Evolutionary conservation across 805 yeast genomes (phyloP).

Genomic region (Candida lessepsii): DNA sequence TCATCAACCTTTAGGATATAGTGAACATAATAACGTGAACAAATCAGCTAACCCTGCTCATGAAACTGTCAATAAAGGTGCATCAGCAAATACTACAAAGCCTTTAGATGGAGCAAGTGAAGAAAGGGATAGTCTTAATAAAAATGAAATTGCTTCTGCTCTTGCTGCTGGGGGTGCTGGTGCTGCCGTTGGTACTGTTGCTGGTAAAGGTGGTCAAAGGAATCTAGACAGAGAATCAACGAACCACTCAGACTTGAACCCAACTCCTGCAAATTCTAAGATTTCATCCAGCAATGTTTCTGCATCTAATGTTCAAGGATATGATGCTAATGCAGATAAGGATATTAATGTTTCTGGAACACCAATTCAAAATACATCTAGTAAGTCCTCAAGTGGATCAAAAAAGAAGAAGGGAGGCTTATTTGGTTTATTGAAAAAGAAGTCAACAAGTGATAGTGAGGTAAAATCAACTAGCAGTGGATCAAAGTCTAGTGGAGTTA

Average conservation of each 20-base stretch:
- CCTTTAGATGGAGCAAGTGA: conserved; percentile 7
- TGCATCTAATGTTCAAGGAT: conserved; percentile 3
- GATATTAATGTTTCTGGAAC: conserved; percentile 1
- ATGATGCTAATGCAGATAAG: neutral
- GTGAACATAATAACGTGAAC: neutral
- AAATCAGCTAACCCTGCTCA: conserved; percentile 1
- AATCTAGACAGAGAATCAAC: conserved; percentile 1
- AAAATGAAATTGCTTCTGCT: neutral
- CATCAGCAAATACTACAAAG: conserved; percentile 9
- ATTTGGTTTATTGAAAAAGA: conserved; percentile 5
- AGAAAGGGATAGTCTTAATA: conserved; percentile 2
- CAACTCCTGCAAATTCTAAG: conserved; percentile 10
- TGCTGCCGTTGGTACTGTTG: neutral
- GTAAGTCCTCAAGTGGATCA: conserved; percentile 1
- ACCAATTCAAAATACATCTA: neutral
- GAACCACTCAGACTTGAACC: conserved; percentile 1
- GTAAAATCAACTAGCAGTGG: no score
- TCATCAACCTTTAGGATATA: conserved; percentile 2
- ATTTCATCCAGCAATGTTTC: conserved; percentile 4
- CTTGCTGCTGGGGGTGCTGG: conserved; percentile 5
- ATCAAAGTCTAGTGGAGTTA: no score
- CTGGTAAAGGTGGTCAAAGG: neutral
- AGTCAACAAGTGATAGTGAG: neutral
- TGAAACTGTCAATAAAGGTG: conserved; percentile 3
- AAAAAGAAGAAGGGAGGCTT: conserved; percentile 4